Base-by-base conservation (phyloP, 176 grass and related monocot species). In the Rhipidocladum racemiflorum region DNA sequence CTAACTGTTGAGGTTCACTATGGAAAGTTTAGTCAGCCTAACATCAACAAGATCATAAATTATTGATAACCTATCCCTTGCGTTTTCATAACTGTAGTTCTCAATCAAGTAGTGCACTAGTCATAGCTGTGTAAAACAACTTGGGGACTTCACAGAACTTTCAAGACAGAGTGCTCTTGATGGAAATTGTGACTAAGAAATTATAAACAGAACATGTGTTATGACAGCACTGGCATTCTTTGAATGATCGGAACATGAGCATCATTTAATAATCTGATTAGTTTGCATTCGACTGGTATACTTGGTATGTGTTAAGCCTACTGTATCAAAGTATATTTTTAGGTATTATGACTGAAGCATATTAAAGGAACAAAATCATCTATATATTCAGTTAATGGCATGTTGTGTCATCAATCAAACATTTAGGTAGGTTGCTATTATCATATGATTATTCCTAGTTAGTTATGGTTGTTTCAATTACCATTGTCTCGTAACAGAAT, bases 381-480 rank as follows among this genome's bases (percentile, higher is more conserved):
- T 54, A 54, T 68, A 21, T 13, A 25, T 81, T 61, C 75, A 13
- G 39, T 75, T 57, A 48, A n/a, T 81, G 39, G 4, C 40, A 50
- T 50, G 39, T 69, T 66, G 34, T 6, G 8, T 57, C 49, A 80
- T 66, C 27, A 43, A 21, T 32, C 5, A 9, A 78, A 34, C 9
- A 57, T 45, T 84, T 74, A 21, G 70, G 27, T 28, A 48, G 20
- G 25, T 57, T 4, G 27, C 2, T 55, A 17, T 46, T 25, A 35
- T 75, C 45, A 55, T 72, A 80, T 65, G 38, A 44, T 44, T 9
- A 16, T 79, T 46, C 6, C 35, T 5, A 11, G 49, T 87, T 74
- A 86, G 57, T 17, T 45, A 27, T 81, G 23, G 7, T 18, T 36
- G 61, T 68, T 75, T 38, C 70, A 75, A 35, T 81, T 18, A 46